These are phyloP conservation scores for Microbotryum silenes-acaulis DNA, from an alignment of 1,284 basidiomycete genomes.

Conservation along the genomic window DNA sequence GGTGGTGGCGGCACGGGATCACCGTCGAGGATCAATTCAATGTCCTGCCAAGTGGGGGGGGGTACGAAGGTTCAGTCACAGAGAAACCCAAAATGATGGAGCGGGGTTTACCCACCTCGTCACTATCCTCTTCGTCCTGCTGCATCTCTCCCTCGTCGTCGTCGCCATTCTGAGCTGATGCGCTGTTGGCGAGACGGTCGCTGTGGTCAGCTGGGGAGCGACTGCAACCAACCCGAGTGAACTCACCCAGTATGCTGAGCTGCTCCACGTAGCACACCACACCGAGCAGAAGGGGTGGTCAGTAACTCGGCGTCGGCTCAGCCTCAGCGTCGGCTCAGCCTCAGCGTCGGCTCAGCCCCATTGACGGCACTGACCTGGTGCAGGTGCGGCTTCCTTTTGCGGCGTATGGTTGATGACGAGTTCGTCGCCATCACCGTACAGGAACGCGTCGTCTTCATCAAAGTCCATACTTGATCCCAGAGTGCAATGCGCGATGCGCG, in stretches of 20 bases:
- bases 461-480: conserved; percentile 5
- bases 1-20: conserved; percentile 21
- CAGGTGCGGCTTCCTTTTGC: background rate
- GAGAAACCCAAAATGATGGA: background rate
- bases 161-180: background rate
- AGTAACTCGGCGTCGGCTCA: background rate
- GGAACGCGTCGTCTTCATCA: conserved; percentile 30
- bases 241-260: background rate
- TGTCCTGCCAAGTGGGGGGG: conserved; percentile 18
- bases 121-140: conserved; percentile 29
- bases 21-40: conserved; percentile 36
- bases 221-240: too few relatives aligned
- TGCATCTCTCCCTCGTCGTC: conserved; percentile 23
- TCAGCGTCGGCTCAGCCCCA: too few relatives aligned
- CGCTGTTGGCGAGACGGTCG: background rate
- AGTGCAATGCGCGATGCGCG: too few relatives aligned
- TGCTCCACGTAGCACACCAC: background rate
- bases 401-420: background rate
- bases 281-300: background rate
- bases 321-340: too few relatives aligned
- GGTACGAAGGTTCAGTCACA: background rate
- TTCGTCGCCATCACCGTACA: conserved; percentile 22
- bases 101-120: conserved; percentile 24
- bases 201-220: background rate
- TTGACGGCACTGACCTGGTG: background rate